Conservation (phyloP, 345 rosid genomes). For the Ceriops zippeliana region DNA sequence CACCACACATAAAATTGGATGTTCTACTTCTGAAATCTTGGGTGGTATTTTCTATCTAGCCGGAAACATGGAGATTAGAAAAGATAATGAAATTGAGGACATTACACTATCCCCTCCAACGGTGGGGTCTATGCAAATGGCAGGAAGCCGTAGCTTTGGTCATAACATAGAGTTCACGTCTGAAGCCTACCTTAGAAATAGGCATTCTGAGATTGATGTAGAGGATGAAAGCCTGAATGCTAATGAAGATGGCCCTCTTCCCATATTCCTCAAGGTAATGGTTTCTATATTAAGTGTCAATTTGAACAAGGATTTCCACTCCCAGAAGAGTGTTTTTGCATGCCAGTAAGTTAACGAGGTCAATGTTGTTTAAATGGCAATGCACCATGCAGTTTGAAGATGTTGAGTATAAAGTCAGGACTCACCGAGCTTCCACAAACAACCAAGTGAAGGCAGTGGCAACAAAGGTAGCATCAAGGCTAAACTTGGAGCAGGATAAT, state of each 20-base stretch:
- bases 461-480: conserved; percentile 58
- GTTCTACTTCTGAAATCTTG: background rate
- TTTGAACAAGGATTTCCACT: too few species aligned
- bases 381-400: conserved; percentile 65
- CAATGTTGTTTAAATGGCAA: too few species aligned
- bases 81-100: conserved; percentile 51
- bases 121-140: conserved; percentile 66
- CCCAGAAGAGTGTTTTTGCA: too few species aligned
- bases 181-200: conserved; percentile 64
- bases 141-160: conserved; percentile 73
- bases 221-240: conserved; percentile 40
- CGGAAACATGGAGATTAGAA: conserved; percentile 46
- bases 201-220: conserved; percentile 61
- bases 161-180: conserved; percentile 80
- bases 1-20: conserved; percentile 6
- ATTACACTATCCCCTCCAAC: conserved; percentile 49
- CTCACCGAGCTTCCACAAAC: conserved; percentile 28
- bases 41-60: background rate
- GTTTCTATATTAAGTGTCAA: background rate
- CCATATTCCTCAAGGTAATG: conserved; percentile 77
- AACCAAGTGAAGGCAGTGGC: conserved; percentile 65
- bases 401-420: conserved; percentile 71
- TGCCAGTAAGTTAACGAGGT: too few species aligned
- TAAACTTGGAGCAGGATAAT: conserved; percentile 50
- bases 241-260: conserved; percentile 64